Evolutionary conservation across 176 grass and related monocot species (phyloP).

Genomic region (Zizania latifolia): DNA sequence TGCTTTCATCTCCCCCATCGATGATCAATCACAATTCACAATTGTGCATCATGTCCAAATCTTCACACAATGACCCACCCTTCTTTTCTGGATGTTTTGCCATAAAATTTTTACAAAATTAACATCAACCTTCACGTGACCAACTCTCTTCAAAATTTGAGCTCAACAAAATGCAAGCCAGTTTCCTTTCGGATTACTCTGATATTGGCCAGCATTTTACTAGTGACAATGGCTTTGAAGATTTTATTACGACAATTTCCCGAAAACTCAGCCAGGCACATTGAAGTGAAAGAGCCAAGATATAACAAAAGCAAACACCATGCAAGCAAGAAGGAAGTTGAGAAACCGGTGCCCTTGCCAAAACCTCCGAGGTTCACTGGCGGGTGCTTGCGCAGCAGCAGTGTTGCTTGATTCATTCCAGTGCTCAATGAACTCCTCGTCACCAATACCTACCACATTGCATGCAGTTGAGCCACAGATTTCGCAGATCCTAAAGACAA

Average conservation of each 20-base stretch:
- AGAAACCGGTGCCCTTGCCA: conserved; percentile 95
- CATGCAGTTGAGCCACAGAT: conserved; percentile 76
- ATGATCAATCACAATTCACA: neutral
- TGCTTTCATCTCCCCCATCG: neutral
- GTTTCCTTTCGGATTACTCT: neutral
- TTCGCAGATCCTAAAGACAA: conserved; percentile 69
- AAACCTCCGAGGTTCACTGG: conserved; percentile 58
- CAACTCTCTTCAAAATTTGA: neutral
- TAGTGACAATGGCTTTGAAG: neutral
- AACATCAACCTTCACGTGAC: neutral
- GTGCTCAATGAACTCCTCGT: conserved; percentile 66
- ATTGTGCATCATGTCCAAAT: neutral
- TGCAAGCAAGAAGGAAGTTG: conserved; percentile 91
- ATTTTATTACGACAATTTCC: conserved; percentile 18
- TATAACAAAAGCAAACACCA: conserved; percentile 94
- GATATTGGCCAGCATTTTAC: neutral
- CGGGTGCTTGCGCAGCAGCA: neutral
- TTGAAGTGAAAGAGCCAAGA: conserved; percentile 99
- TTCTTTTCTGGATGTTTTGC: neutral
- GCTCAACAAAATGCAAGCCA: neutral
- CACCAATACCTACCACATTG: conserved; percentile 76
- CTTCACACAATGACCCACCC: neutral
- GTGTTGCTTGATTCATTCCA: conserved; percentile 64
- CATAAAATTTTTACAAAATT: neutral
- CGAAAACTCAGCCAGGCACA: conserved; percentile 52